Evolutionary conservation across 2,329 filamentous ascomycete genomes (phyloP), one percentile per base, ranked within the genome.

Genomic region (Curvularia sp.): DNA sequence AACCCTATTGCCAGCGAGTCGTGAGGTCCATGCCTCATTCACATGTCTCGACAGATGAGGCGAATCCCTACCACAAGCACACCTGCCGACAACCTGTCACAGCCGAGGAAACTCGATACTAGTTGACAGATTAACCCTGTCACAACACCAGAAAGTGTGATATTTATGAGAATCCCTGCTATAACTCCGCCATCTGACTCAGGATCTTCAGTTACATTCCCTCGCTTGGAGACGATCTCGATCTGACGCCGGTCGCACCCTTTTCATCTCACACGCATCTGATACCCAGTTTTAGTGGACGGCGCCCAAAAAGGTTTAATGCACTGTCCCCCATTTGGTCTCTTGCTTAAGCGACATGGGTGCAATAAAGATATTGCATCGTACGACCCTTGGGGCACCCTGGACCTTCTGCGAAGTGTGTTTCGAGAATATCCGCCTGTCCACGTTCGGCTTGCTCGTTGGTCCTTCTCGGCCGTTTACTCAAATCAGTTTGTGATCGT

Each of bases 301-400:
- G 50, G 39, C 22, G 20, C 41, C 56, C 60, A 49, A 63, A 62
- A 28, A 33, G 51, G 58, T 58, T 54, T 62, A 60, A 61, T 61
- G 39, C 31, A 30, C n/a, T 13, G 12, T 48, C 46, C 24, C 50
- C 43, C 42, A 64, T 63, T 48, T 48, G 56, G 47, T 44, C n/a
- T 42, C 54, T 50, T 59, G 61, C 61, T 53, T 65, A 63, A 63
- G 58, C 63, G 61, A 63, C 63, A 56, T 60, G 56, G 56, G 51
- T 65, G 42, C 61, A 61, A 60, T 55, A 49, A 55, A 43, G 53
- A 51, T 49, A 61, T 53, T 51, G 51, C 39, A 61, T 63, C 63
- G 63, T 65, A 65, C 61, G 61, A 65, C 51, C 42, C 51, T 61
- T 42, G 41, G 55, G 39, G 53, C 54, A 54, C 51, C 51, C 47